Evolutionary conservation across 192 early-diverging fungal genomes (phyloP), one percentile per base, ranked within the genome.

Genomic region (Cetraspora pellucida): DNA sequence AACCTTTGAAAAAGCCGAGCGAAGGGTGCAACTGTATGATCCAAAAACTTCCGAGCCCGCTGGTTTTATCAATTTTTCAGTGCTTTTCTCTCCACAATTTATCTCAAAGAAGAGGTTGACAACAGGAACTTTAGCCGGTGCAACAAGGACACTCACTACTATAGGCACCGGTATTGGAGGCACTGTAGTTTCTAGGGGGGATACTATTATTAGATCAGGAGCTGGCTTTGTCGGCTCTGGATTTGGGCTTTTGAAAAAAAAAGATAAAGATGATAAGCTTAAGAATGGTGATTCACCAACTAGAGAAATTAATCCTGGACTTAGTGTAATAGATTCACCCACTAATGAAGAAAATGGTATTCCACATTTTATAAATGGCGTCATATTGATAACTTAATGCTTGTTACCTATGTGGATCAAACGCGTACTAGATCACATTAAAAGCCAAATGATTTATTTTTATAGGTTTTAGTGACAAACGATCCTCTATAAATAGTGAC

Each of bases 121-220:
- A 60, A 46, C 78, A 25, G 46, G 67, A 66, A 90, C 85, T 73
- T 84, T 77, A 72, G 85, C 73, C 80, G 87, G 78, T 83, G 85
- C 65, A 78, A 82, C 87, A 9, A 85, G 84, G 21, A 82, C 92
- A 61, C 84, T 87, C 45, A 84, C 85, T 17, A 81, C 85, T 46
- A 87, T 90, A 58, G 87, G 88, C 78, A 87, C 85, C 1, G 87
- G 89, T 10, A 85, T 89, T 77, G 88, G 86, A 68, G 86, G 82
- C 73, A 75, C 85, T 21, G 79, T 88, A 0, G 85, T 86, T 77
- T 71, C 78, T 46, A 82, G 85, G 69, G 84, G 79, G 8, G 75
- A 81, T 28, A 71, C 61, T 8, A 54, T 80, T 63, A 88, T 80
- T 52, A 77, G 71, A 3, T 82, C 78, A 16, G 82, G 80, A 3